These are phyloP conservation scores for Crucihimalaya himalaica DNA, from an alignment of 345 rosid genomes.

Conservation along the genomic window DNA sequence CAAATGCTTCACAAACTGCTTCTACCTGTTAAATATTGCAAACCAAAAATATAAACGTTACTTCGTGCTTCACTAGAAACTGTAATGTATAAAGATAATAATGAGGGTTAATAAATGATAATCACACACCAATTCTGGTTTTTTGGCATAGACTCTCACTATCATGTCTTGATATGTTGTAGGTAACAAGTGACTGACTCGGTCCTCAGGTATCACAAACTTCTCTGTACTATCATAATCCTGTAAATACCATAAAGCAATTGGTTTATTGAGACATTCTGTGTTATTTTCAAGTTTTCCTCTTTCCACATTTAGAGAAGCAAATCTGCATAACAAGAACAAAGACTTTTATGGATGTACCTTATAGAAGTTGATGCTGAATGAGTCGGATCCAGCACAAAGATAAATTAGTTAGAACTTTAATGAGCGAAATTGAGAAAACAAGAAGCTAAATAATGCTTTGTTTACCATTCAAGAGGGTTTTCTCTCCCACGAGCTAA, in stretches of 20 bases:
- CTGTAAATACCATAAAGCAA: constrained; percentile 45
- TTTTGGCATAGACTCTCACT: constrained; percentile 85
- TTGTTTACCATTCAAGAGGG: constrained; percentile 81
- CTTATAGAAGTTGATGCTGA: constrained; percentile 94
- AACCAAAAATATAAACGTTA: background rate
- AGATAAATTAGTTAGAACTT: constrained; percentile 18
- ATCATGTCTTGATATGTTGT: constrained; percentile 85
- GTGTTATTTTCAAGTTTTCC: background rate
- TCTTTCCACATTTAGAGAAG: background rate
- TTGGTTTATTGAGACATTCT: background rate
- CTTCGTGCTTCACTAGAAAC: background rate
- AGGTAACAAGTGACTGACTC: constrained; percentile 88
- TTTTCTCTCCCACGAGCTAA: constrained; percentile 83
- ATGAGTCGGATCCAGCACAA: constrained; percentile 26
- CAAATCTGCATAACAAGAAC: background rate
- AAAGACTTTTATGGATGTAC: constrained; percentile 43
- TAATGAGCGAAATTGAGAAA: background rate
- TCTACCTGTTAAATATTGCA: constrained; percentile 55
- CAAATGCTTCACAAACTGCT: constrained; percentile 84
- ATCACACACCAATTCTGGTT: constrained; percentile 77
- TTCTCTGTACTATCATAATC: constrained; percentile 82
- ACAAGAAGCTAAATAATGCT: background rate
- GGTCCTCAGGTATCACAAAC: constrained; percentile 67
- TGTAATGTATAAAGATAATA: background rate
- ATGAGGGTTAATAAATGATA: background rate